Percentiles rank a stretch among this genome's conserved stretches.
phyloP scores from a whole-genome alignment of 2,329 filamentous ascomycete genomes.

The Albophoma yamanashiensis region DNA sequence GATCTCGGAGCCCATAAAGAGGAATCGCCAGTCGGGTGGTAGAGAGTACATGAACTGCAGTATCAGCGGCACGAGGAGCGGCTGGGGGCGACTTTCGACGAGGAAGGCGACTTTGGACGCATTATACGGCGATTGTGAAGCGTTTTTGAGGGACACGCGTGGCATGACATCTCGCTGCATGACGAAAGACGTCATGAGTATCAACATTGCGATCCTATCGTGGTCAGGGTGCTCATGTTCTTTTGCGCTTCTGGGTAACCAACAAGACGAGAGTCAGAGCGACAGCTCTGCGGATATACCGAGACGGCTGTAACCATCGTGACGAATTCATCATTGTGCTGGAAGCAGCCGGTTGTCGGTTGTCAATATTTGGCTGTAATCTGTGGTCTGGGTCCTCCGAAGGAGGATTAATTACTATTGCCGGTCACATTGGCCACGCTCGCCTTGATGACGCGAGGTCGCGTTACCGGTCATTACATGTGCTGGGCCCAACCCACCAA shows the following conservation, averaged over 20 bases:
- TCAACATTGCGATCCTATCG: neutral
- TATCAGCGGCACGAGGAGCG: slow-evolving; percentile 39
- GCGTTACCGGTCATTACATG: too few species aligned
- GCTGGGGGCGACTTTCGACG: slow-evolving; percentile 39
- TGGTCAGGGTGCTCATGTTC: neutral
- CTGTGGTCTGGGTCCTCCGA: too few species aligned
- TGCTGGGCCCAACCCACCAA: too few species aligned
- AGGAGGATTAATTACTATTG: too few species aligned
- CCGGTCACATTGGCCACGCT: too few species aligned
- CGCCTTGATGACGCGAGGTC: too few species aligned
- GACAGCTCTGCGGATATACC: neutral
- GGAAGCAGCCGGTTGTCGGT: too few species aligned
- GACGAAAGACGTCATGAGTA: too few species aligned
- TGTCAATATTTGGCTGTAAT: too few species aligned
- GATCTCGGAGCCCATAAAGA: slow-evolving; percentile 40
- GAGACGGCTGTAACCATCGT: neutral
- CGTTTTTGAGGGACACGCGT: neutral
- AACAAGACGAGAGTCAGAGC: neutral
- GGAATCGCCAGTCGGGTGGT: slow-evolving; percentile 45
- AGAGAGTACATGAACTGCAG: slow-evolving; percentile 46
- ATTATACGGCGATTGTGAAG: neutral
- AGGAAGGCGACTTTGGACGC: slow-evolving; percentile 39
- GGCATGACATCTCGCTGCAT: neutral
- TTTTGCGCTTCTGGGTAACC: neutral
- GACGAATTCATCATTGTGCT: neutral